These are phyloP conservation scores for Eucalyptus guilfoylei DNA, from an alignment of 345 rosid species.

Conservation along the genomic window DNA sequence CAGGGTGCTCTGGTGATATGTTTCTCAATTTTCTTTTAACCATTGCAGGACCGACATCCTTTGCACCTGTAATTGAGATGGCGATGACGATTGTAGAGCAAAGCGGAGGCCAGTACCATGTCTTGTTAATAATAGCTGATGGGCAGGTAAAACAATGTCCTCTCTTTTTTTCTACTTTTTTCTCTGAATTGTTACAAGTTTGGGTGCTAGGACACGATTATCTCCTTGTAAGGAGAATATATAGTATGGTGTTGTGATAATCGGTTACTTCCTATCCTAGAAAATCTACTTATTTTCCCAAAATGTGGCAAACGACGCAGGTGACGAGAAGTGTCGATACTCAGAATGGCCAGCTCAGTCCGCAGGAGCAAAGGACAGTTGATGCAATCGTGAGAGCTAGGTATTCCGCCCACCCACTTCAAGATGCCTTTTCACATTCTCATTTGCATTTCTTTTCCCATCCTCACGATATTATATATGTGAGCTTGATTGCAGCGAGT, in stretches of 20 bases:
- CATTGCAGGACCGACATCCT: conserved; percentile 76
- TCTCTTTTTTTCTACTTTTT: neutral
- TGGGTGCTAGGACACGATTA: neutral
- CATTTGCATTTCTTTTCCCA: neutral
- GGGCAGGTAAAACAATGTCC: conserved; percentile 51
- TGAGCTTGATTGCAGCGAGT: conserved; percentile 33
- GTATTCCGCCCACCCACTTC: conserved; percentile 9
- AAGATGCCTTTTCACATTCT: neutral
- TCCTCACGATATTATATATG: neutral
- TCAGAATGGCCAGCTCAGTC: conserved; percentile 42
- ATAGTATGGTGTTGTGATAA: neutral
- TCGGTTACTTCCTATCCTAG: neutral
- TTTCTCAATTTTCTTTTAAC: neutral
- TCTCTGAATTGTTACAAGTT: neutral
- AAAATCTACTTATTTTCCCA: neutral
- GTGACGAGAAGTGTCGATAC: conserved; percentile 88
- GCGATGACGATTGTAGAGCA: conserved; percentile 77
- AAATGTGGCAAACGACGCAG: conserved; percentile 3
- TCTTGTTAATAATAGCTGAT: conserved; percentile 82
- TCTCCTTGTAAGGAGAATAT: neutral
- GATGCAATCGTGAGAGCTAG: conserved; percentile 88
- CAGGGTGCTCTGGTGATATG: neutral
- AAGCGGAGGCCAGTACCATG: conserved; percentile 90
- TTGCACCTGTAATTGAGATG: conserved; percentile 84
- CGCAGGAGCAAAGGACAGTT: conserved; percentile 72